Conservation (phyloP, 2,329 filamentous ascomycete genomes). For the Aspergillus viridinutans region DNA sequence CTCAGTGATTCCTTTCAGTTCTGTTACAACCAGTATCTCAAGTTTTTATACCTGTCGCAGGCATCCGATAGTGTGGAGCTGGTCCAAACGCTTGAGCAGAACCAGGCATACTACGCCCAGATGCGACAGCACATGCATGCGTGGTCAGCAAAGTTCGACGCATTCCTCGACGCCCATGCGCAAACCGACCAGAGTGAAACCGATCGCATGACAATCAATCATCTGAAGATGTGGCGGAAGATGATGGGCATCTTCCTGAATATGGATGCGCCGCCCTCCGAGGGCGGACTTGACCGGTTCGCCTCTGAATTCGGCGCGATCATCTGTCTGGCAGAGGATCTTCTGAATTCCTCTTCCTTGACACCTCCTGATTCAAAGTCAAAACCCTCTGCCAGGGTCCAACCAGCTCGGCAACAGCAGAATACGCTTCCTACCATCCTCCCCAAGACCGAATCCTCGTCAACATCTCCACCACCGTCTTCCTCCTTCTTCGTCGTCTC, state of each 20-base stretch:
- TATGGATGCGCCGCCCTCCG: conserved; percentile 6
- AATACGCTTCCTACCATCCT: background rate
- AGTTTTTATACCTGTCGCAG: conserved; percentile 4
- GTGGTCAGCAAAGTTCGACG: conserved; percentile 11
- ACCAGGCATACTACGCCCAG: conserved; percentile 4
- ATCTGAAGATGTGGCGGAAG: conserved; percentile 12
- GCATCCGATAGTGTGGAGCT: background rate
- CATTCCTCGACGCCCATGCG: conserved; percentile 6
- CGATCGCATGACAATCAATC: background rate
- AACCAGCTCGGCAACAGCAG: background rate
- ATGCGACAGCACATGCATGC: conserved; percentile 5
- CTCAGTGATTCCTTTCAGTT: conserved; percentile 9
- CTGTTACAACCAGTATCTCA: conserved; percentile 14
- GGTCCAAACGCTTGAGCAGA: background rate
- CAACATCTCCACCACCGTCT: conserved; percentile 1
- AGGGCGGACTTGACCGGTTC: conserved; percentile 11
- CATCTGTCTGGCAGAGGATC: conserved; percentile 6
- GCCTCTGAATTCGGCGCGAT: conserved; percentile 5
- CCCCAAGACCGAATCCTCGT: conserved; percentile 6
- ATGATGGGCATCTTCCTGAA: conserved; percentile 8
- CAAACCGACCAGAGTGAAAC: background rate
- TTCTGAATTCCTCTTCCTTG: background rate
- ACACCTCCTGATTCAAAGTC: background rate
- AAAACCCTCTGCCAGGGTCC: background rate
- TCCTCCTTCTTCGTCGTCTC: conserved; percentile 54